phyloP scores from a whole-genome alignment of 108 stramenopile genomes.

The Nitzschia palea region DNA sequence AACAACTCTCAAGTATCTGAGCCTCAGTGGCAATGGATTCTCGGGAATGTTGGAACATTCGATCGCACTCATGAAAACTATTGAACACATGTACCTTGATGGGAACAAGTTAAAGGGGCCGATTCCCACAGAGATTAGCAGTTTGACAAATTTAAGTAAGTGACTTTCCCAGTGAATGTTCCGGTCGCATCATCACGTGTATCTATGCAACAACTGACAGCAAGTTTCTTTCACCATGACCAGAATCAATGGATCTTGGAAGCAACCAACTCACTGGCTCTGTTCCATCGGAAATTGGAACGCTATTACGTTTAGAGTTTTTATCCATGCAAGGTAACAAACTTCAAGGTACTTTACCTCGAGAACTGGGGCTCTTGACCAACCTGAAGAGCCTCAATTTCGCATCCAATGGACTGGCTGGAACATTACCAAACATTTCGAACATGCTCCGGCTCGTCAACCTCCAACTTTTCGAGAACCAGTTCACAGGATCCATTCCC shows the following conservation, averaged over 20 bases:
- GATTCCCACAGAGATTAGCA: constrained; percentile 23
- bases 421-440: constrained; percentile 21
- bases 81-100: constrained; percentile 69
- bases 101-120: constrained; percentile 58
- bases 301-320: constrained; percentile 44
- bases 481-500: constrained; percentile 59
- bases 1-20: constrained; percentile 54
- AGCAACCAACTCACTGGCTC: constrained; percentile 56
- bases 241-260: constrained; percentile 31
- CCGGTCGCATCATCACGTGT: neutral
- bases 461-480: constrained; percentile 65
- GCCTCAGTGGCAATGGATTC: constrained; percentile 63
- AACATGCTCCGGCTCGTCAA: constrained; percentile 40
- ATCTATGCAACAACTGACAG: neutral
- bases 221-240: neutral
- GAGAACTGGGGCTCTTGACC: constrained; percentile 26
- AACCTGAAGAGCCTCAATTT: constrained; percentile 32
- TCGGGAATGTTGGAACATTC: constrained; percentile 41
- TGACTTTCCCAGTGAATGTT: too few species aligned
- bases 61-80: constrained; percentile 30
- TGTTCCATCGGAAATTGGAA: constrained; percentile 49
- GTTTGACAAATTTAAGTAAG: constrained; percentile 39
- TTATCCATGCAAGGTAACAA: constrained; percentile 49
- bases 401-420: constrained; percentile 38
- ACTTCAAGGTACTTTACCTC: constrained; percentile 44